A percentile compares a stretch with the other conserved stretches of the same genome.
phyloP scores from a whole-genome alignment of 2,329 filamentous ascomycete species.

The Penicillium olsonii region DNA sequence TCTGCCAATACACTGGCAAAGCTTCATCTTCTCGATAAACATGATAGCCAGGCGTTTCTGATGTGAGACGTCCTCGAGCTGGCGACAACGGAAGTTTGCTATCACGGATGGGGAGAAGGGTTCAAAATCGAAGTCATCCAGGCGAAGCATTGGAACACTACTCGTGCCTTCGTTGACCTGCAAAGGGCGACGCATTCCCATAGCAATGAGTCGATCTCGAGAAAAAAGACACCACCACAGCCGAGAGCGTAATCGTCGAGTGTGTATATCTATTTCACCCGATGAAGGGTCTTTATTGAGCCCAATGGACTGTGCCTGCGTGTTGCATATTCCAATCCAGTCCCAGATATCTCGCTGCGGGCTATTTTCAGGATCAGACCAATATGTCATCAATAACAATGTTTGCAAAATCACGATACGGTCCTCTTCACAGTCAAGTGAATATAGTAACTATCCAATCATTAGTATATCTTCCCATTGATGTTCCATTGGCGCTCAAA shows the following conservation, averaged over 20 bases:
- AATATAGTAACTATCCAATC: slow-evolving; percentile 69
- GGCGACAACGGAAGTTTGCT: slow-evolving; percentile 66
- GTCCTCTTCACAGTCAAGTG: slow-evolving; percentile 87
- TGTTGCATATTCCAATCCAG: slow-evolving; percentile 91
- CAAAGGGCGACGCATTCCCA: slow-evolving; percentile 85
- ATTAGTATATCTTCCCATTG: no score
- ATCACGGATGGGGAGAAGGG: slow-evolving; percentile 65
- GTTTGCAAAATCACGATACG: slow-evolving; percentile 81
- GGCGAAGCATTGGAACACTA: slow-evolving; percentile 81
- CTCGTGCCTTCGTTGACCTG: slow-evolving; percentile 88
- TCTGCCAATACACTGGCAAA: slow-evolving; percentile 81
- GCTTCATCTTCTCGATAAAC: slow-evolving; percentile 84
- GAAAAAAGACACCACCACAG: slow-evolving; percentile 97
- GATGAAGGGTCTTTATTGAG: slow-evolving; percentile 71
- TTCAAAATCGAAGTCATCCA: slow-evolving; percentile 77
- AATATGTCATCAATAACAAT: slow-evolving; percentile 85
- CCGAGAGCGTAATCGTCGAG: slow-evolving; percentile 77
- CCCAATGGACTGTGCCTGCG: slow-evolving; percentile 82
- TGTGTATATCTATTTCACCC: slow-evolving; percentile 64
- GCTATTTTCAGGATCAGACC: slow-evolving; percentile 89
- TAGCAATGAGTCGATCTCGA: slow-evolving; percentile 81
- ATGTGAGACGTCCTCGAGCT: slow-evolving; percentile 67
- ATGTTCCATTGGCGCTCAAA: no score
- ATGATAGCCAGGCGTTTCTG: slow-evolving; percentile 76
- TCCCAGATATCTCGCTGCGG: slow-evolving; percentile 88